phyloP scores from a whole-genome alignment of 495 filamentous ascomycete species.

The Trichoderma reesei region DNA sequence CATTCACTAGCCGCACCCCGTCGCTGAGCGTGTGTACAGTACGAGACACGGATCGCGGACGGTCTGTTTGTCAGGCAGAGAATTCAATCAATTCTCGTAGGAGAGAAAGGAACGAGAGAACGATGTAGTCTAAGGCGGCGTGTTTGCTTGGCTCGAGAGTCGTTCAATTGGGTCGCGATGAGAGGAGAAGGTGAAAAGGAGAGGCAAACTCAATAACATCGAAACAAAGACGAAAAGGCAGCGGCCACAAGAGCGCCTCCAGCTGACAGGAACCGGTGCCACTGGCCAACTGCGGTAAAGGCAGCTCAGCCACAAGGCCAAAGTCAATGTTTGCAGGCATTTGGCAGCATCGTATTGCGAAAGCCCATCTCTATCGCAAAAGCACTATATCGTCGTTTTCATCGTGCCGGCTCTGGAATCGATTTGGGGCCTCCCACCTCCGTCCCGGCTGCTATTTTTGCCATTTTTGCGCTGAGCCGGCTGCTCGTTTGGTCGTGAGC shows the following conservation, averaged over 20 bases:
- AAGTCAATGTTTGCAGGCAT: conserved; percentile 4
- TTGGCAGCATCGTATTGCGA: background rate
- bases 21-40: background rate
- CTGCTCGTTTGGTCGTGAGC: no score
- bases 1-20: background rate
- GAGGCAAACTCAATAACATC: background rate
- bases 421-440: background rate
- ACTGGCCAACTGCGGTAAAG: no score
- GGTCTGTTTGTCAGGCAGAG: no score
- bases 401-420: background rate
- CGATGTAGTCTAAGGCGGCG: no score
- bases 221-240: no score
- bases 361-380: no score
- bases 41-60: no score
- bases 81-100: no score
- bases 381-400: background rate
- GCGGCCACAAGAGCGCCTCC: no score
- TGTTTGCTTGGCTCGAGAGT: no score
- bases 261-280: no score
- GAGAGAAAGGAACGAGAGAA: background rate
- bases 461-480: background rate
- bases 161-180: no score
- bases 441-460: background rate
- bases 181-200: background rate
- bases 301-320: background rate